A percentile compares a stretch with the other conserved stretches of the same genome.
Evolutionary conservation across 805 yeast species (phyloP).

Genomic region (Pichia rugopelliculosa): DNA sequence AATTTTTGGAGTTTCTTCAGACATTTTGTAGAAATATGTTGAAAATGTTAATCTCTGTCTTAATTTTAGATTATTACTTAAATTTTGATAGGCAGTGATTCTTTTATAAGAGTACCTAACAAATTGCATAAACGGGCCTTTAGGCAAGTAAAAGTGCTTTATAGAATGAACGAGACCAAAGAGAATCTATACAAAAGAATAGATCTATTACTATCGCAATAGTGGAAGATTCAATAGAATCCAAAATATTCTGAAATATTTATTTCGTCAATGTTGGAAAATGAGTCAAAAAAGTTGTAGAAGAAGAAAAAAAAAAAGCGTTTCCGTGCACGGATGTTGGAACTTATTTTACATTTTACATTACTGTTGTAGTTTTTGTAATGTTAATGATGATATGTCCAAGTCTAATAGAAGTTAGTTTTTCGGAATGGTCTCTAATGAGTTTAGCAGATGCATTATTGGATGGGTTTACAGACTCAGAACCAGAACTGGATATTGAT

Average conservation of each 20-base stretch:
- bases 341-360: background rate
- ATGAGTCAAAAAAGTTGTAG: background rate
- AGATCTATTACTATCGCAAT: background rate
- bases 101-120: slow-evolving; percentile 11
- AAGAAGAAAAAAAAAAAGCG: background rate
- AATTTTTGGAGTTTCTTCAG: slow-evolving; percentile 18
- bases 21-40: slow-evolving; percentile 14
- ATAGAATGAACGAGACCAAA: background rate
- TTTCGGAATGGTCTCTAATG: slow-evolving; percentile 7
- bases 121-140: slow-evolving; percentile 21
- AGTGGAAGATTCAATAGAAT: no score
- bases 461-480: slow-evolving; percentile 33
- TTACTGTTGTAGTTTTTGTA: no score
- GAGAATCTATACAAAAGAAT: slow-evolving; percentile 2
- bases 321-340: background rate
- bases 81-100: slow-evolving; percentile 6
- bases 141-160: background rate
- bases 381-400: no score
- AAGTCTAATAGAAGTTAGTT: no score
- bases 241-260: background rate
- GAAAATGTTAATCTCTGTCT: slow-evolving; percentile 8
- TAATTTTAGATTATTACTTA: background rate
- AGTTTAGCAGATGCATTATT: slow-evolving; percentile 37
- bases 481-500: slow-evolving; percentile 8
- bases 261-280: background rate